Evolutionary conservation across 2,329 filamentous ascomycete genomes (phyloP).

Genomic region (Penicillium sp.): DNA sequence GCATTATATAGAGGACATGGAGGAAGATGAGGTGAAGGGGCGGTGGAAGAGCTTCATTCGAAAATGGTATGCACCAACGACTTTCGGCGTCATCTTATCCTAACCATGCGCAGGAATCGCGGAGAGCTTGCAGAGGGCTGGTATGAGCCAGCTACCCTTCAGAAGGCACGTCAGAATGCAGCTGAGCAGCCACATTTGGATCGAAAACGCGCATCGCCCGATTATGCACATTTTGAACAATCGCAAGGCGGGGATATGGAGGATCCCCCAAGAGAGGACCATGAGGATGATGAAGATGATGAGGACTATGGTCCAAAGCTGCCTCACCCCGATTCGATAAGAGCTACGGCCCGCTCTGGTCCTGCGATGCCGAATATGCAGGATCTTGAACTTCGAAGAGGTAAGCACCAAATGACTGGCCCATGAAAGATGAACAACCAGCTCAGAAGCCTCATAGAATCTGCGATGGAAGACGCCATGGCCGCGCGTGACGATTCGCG

Average conservation of each 20-base stretch:
- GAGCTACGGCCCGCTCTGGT: slow-evolving; percentile 38
- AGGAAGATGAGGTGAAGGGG: slow-evolving; percentile 72
- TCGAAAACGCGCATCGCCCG: slow-evolving; percentile 18
- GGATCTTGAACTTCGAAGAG: slow-evolving; percentile 64
- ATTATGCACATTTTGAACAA: slow-evolving; percentile 22
- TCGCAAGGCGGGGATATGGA: neutral
- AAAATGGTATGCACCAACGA: slow-evolving; percentile 69
- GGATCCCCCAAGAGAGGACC: slow-evolving; percentile 16
- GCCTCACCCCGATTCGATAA: slow-evolving; percentile 31
- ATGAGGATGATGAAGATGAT: slow-evolving; percentile 35
- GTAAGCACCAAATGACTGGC: slow-evolving; percentile 18
- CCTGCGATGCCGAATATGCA: slow-evolving; percentile 67
- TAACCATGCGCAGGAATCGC: slow-evolving; percentile 62
- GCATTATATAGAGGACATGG: slow-evolving; percentile 64
- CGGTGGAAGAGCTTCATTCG: slow-evolving; percentile 90
- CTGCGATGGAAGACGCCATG: slow-evolving; percentile 30
- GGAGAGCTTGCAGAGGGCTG: slow-evolving; percentile 84
- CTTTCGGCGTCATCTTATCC: slow-evolving; percentile 38
- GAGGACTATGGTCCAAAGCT: slow-evolving; percentile 60
- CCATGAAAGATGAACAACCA: neutral
- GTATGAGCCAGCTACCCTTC: slow-evolving; percentile 79
- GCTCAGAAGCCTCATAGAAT: slow-evolving; percentile 23
- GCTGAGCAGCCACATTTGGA: slow-evolving; percentile 3
- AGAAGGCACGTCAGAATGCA: slow-evolving; percentile 45
- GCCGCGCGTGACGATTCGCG: slow-evolving; percentile 27